phyloP scores from a whole-genome alignment of 495 filamentous ascomycete species.

The Penicillium riverlandense region DNA sequence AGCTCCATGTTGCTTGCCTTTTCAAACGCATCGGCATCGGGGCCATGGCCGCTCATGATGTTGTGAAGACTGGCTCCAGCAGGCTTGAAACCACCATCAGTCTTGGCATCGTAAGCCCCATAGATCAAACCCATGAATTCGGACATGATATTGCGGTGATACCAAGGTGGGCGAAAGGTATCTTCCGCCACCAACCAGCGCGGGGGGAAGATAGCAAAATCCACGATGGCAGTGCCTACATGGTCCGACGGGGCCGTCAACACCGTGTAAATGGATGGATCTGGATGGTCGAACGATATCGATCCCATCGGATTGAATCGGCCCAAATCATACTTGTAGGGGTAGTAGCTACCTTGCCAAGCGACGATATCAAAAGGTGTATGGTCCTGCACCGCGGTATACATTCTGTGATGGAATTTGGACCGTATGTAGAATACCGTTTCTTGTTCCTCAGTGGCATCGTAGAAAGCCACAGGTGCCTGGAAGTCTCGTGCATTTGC shows the following conservation, averaged over 20 bases:
- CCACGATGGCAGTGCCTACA: constrained; percentile 65
- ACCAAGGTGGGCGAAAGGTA: constrained; percentile 79
- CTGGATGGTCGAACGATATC: constrained; percentile 71
- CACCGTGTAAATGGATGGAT: constrained; percentile 78
- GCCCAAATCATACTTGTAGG: constrained; percentile 82
- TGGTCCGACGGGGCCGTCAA: constrained; percentile 69
- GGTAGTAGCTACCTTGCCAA: constrained; percentile 73
- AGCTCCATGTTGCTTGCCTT: constrained; percentile 52
- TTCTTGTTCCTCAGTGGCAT: constrained; percentile 45
- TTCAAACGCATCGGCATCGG: constrained; percentile 50
- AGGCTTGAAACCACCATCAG: constrained; percentile 54
- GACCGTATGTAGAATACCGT: constrained; percentile 53
- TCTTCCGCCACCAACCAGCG: constrained; percentile 72
- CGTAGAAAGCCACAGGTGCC: constrained; percentile 69
- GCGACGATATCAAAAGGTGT: constrained; percentile 79
- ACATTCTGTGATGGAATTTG: constrained; percentile 77
- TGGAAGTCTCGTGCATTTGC: constrained; percentile 89
- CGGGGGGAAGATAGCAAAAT: constrained; percentile 80
- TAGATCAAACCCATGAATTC: constrained; percentile 46
- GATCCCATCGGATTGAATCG: constrained; percentile 72
- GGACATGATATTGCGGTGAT: constrained; percentile 78
- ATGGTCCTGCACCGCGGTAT: constrained; percentile 62
- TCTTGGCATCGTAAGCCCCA: constrained; percentile 64
- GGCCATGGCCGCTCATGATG: constrained; percentile 57
- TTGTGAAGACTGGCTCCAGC: constrained; percentile 56